A percentile compares a stretch with the other conserved stretches of the same genome.
These are phyloP conservation scores for Aspergillus calidoustus DNA, from an alignment of 2,329 filamentous ascomycete genomes.

Conservation along the genomic window DNA sequence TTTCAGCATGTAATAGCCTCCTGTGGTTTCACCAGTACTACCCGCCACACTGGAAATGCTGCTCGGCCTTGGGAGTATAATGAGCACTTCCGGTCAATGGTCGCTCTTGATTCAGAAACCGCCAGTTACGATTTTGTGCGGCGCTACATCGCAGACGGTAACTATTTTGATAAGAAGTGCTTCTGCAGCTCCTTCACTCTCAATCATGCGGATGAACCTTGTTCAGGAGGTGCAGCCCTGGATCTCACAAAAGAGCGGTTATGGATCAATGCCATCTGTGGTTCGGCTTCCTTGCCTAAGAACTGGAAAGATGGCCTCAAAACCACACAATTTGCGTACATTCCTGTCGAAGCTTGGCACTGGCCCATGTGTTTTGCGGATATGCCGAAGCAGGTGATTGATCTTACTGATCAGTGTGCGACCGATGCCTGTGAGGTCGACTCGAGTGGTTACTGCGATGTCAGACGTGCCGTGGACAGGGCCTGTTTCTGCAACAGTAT, in stretches of 20 bases:
- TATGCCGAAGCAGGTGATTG: constrained; percentile 8
- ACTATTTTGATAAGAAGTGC: constrained; percentile 16
- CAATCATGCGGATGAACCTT: constrained; percentile 1
- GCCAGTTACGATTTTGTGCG: constrained; percentile 8
- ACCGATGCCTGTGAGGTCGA: constrained; percentile 10
- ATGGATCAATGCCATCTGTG: constrained; percentile 13
- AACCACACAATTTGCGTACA: constrained; percentile 7
- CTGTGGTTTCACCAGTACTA: constrained; percentile 8
- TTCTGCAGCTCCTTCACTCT: constrained; percentile 11
- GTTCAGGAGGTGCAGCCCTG: neutral
- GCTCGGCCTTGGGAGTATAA: constrained; percentile 15
- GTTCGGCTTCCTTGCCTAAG: neutral
- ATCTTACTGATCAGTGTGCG: constrained; percentile 4
- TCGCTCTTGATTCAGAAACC: constrained; percentile 12
- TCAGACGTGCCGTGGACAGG: constrained; percentile 8
- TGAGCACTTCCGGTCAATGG: neutral
- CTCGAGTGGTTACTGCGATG: constrained; percentile 5
- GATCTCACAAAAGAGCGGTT: constrained; percentile 14
- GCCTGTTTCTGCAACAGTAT: constrained; percentile 13
- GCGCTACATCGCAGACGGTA: neutral
- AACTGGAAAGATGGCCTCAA: constrained; percentile 9
- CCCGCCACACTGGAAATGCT: constrained; percentile 12
- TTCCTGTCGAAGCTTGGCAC: constrained; percentile 11
- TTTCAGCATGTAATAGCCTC: constrained; percentile 14
- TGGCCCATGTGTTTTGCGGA: constrained; percentile 9